phyloP scores from a whole-genome alignment of 2,329 filamentous ascomycete genomes.

The Apiospora saccharicola region DNA sequence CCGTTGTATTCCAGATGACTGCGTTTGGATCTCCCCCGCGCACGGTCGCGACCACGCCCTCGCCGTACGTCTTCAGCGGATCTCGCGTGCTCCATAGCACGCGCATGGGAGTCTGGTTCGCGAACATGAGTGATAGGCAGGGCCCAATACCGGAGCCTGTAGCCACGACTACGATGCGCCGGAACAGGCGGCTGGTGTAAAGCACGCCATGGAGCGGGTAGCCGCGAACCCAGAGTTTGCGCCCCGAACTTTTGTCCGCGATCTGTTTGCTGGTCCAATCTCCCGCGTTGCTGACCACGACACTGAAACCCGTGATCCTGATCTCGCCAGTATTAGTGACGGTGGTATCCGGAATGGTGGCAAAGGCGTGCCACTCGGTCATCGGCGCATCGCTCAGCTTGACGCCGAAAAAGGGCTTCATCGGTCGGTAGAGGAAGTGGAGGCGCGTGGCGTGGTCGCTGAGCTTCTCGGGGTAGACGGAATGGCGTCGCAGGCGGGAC shows the following conservation, averaged over 20 bases:
- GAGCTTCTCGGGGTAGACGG: slow-evolving; percentile 62
- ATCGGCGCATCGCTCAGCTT: slow-evolving; percentile 61
- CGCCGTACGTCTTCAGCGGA: slow-evolving; percentile 45
- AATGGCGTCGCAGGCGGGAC: slow-evolving; percentile 65
- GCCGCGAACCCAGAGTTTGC: slow-evolving; percentile 66
- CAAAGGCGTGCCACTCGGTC: slow-evolving; percentile 69
- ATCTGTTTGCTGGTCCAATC: slow-evolving; percentile 70
- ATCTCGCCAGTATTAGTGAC: not conserved
- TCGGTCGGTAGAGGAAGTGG: slow-evolving; percentile 60
- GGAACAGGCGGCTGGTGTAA: slow-evolving; percentile 65
- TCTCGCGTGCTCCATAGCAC: slow-evolving; percentile 46
- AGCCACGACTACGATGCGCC: slow-evolving; percentile 63
- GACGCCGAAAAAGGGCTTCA: slow-evolving; percentile 56
- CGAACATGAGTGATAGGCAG: slow-evolving; percentile 63
- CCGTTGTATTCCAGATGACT: slow-evolving; percentile 43
- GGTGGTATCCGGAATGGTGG: slow-evolving; percentile 59
- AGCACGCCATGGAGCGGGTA: slow-evolving; percentile 65
- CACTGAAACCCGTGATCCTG: slow-evolving; percentile 54
- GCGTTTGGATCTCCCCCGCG: slow-evolving; percentile 39
- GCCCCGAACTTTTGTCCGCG: slow-evolving; percentile 51
- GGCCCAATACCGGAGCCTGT: slow-evolving; percentile 72
- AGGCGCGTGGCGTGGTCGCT: slow-evolving; percentile 68
- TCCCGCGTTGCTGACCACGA: slow-evolving; percentile 67
- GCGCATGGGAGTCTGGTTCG: slow-evolving; percentile 37
- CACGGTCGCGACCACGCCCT: slow-evolving; percentile 38